Evolutionary conservation across 306 rosid genomes (phyloP), one percentile per base, ranked within the genome.

Genomic region (Bauhinia variegata): DNA sequence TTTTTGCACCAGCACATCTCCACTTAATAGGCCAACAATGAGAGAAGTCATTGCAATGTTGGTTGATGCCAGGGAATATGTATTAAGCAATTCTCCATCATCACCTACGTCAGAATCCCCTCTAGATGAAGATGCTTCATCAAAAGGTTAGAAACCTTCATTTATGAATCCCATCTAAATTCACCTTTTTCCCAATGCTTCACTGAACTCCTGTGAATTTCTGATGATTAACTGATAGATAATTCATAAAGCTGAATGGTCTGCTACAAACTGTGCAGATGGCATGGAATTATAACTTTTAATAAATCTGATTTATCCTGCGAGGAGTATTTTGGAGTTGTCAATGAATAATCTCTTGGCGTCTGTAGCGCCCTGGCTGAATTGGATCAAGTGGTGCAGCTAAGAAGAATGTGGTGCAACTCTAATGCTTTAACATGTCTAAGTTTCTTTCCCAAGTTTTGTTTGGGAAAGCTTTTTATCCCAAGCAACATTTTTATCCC

Each of bases 1-100:
- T 76, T 88, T 88, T 70, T 88, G 96, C 79, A 88, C 91, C 15
- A 86, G 89, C 32, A 31, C 85, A 7, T 79, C 88, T 71, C 96
- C 96, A 10, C 80, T 86, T 46, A 88, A 81, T 68, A 77, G 96
- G 78, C 96, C 96, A 53, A 88, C 96, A 52, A 88, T 88, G 91
- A 79, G 83, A 80, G 96, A 88, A 79, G 96, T 88, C 74, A 79
- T 88, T 32, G 87, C 86, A 31, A 88, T 88, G 96, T 73, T 88
- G 88, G 73, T 83, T 67, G 89, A 88, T 57, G 83, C 89, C 36
- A 83, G 86, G 54, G 83, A 80, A 64, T 74, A 84, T 60, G 75
- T 23, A 23, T 1, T 77, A 44, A 79, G 77, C 81, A 73, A 77
- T 46, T 60, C 79, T 49, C 84, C 91, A 62, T 72, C 76, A 32